Percentiles rank a stretch among this genome's conserved stretches.
Evolutionary conservation across 345 rosid species (phyloP).

Genomic region (Bruguiera gymnorhiza): DNA sequence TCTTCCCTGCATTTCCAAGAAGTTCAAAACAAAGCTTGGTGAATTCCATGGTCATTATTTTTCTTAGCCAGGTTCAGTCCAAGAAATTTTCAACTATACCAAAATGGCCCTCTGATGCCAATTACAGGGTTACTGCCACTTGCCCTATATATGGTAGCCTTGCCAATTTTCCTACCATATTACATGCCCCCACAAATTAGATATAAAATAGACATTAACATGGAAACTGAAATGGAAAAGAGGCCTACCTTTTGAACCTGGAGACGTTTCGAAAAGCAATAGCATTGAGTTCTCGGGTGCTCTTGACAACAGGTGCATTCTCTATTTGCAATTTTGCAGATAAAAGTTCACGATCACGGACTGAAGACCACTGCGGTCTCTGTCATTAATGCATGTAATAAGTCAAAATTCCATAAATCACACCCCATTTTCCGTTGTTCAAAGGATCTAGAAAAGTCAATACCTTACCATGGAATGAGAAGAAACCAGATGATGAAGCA

Average conservation of each 20-base stretch:
- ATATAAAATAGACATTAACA: neutral
- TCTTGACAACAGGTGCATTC: conserved; percentile 42
- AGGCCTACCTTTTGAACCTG: conserved; percentile 52
- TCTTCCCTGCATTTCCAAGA: neutral
- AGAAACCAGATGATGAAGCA: conserved; percentile 42
- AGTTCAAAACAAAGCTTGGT: neutral
- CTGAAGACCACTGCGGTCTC: conserved; percentile 56
- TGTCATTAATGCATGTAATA: conserved; percentile 24
- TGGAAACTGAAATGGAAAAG: conserved; percentile 1
- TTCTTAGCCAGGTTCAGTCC: too few relatives aligned
- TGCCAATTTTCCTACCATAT: too few relatives aligned
- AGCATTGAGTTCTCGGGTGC: conserved; percentile 38
- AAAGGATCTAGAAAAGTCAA: conserved; percentile 8
- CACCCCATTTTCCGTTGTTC: conserved; percentile 5
- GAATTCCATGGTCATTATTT: too few relatives aligned
- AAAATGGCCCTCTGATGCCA: too few relatives aligned
- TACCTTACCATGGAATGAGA: conserved; percentile 48
- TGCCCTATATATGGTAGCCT: too few relatives aligned
- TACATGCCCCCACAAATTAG: neutral
- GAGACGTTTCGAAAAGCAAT: conserved; percentile 65
- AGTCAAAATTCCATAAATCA: conserved; percentile 12
- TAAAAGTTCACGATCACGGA: conserved; percentile 55
- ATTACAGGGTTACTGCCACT: neutral
- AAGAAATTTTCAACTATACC: too few relatives aligned
- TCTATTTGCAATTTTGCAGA: conserved; percentile 53